These are phyloP conservation scores for Tolypocladium inflatum DNA, from an alignment of 2,329 filamentous ascomycete species.

Conservation along the genomic window DNA sequence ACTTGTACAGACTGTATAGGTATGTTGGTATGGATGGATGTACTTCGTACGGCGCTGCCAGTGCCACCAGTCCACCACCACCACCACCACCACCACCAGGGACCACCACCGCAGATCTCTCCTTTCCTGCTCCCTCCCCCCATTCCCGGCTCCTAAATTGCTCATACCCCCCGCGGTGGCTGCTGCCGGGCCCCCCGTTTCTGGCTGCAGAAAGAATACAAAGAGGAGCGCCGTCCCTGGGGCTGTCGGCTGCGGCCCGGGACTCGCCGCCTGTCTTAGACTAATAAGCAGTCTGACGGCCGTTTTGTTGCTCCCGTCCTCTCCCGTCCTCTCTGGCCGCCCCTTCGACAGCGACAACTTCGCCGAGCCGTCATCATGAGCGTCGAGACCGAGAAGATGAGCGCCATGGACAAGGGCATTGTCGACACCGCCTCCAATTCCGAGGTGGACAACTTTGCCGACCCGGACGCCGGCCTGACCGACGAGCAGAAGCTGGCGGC, in stretches of 20 bases:
- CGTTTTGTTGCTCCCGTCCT: background rate
- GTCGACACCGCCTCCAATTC: constrained; percentile 18
- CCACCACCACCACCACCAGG: background rate
- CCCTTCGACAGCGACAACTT: background rate
- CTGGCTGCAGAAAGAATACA: background rate
- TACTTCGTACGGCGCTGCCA: background rate
- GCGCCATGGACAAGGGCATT: constrained; percentile 7
- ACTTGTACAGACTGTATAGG: background rate
- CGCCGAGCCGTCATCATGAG: background rate
- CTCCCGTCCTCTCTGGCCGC: background rate
- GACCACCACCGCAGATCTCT: background rate
- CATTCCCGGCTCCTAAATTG: background rate
- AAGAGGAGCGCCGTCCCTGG: background rate
- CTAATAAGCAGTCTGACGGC: background rate
- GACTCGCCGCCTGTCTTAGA: background rate
- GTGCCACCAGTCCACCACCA: background rate
- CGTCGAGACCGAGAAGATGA: constrained; percentile 18
- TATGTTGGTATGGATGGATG: too few relatives aligned
- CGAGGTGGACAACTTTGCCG: constrained; percentile 16
- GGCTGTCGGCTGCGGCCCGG: background rate
- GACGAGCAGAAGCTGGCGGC: constrained; percentile 51
- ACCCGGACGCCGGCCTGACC: constrained; percentile 52
- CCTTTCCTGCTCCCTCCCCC: background rate
- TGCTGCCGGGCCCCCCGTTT: background rate
- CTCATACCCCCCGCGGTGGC: background rate